A percentile compares a stretch with the other conserved stretches of the same genome.
These are phyloP conservation scores for Arthrobotrys musiformis DNA, from an alignment of 2,329 filamentous ascomycete genomes.

Conservation along the genomic window DNA sequence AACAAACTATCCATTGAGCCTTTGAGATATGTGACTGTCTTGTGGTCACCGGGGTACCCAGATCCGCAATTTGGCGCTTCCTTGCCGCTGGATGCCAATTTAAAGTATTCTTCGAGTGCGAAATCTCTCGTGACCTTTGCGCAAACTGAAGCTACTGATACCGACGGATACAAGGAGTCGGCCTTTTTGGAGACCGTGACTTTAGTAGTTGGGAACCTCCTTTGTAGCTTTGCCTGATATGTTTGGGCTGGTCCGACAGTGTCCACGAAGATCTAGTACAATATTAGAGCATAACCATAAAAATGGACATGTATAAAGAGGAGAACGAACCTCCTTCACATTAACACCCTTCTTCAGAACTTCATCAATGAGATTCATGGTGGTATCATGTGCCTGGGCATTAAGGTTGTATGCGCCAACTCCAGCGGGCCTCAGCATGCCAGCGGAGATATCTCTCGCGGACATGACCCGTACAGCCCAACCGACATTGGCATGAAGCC, in stretches of 20 bases:
- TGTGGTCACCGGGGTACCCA: conserved; percentile 88
- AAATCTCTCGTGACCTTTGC: conserved; percentile 96
- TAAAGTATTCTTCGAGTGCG: conserved; percentile 72
- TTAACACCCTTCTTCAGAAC: conserved; percentile 83
- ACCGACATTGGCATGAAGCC: conserved; percentile 72
- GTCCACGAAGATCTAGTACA: conserved; percentile 81
- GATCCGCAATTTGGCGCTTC: conserved; percentile 76
- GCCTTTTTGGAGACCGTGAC: conserved; percentile 90
- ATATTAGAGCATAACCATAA: background rate
- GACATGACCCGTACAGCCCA: conserved; percentile 86
- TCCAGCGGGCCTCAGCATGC: conserved; percentile 74
- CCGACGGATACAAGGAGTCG: conserved; percentile 89
- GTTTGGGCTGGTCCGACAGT: conserved; percentile 83
- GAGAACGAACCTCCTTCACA: conserved; percentile 70
- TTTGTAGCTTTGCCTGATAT: conserved; percentile 86
- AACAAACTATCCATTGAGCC: conserved; percentile 90
- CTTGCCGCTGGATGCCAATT: background rate
- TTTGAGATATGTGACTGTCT: conserved; percentile 83
- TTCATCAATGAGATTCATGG: conserved; percentile 80
- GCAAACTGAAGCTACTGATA: conserved; percentile 91
- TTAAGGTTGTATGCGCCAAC: conserved; percentile 80
- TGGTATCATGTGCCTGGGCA: conserved; percentile 73
- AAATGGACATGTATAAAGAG: background rate
- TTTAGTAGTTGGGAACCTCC: conserved; percentile 79
- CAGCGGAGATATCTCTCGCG: conserved; percentile 81